Percentiles rank a stretch among this genome's conserved stretches.
Evolutionary conservation across 495 filamentous ascomycete genomes (phyloP).

Genomic region (Halenospora varia): DNA sequence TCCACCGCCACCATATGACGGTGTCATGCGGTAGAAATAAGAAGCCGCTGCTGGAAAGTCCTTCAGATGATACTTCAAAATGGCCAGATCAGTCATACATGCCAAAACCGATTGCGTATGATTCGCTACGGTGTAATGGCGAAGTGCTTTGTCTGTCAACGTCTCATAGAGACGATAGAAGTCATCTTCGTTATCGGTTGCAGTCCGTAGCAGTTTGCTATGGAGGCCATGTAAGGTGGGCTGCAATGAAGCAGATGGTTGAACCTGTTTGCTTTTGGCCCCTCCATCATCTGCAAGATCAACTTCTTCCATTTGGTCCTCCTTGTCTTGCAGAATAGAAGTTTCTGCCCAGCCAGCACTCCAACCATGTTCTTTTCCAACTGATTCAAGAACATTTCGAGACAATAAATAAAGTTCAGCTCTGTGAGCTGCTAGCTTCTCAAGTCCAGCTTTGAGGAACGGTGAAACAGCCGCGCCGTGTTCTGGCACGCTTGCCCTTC

Average conservation of each 20-base stretch:
- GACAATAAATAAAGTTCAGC: slow-evolving; percentile 79
- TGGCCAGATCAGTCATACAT: slow-evolving; percentile 79
- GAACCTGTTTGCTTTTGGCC: slow-evolving; percentile 18
- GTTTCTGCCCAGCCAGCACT: slow-evolving; percentile 68
- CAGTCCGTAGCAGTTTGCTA: slow-evolving; percentile 45
- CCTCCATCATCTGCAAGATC: slow-evolving; percentile 36
- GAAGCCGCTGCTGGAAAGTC: slow-evolving; percentile 72
- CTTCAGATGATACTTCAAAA: slow-evolving; percentile 68
- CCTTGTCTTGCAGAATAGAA: slow-evolving; percentile 46
- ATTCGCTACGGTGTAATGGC: slow-evolving; percentile 71
- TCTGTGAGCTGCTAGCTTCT: slow-evolving; percentile 77
- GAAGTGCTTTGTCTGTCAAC: slow-evolving; percentile 64
- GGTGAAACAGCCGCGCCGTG: slow-evolving; percentile 21
- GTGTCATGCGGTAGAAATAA: slow-evolving; percentile 76
- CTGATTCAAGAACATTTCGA: slow-evolving; percentile 69
- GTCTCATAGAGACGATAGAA: slow-evolving; percentile 66
- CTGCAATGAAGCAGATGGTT: background rate
- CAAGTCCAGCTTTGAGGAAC: slow-evolving; percentile 61
- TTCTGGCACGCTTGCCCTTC: slow-evolving; percentile 29
- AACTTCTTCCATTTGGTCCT: slow-evolving; percentile 52
- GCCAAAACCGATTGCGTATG: slow-evolving; percentile 70
- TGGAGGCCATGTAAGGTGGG: slow-evolving; percentile 37
- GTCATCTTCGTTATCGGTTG: slow-evolving; percentile 42
- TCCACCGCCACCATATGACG: slow-evolving; percentile 73
- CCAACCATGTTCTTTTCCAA: slow-evolving; percentile 74